Percentiles rank a stretch among this genome's conserved stretches.
These are phyloP conservation scores for Syncephalastrum racemosum DNA, from an alignment of 371 early-diverging fungal genomes.

Conservation along the genomic window DNA sequence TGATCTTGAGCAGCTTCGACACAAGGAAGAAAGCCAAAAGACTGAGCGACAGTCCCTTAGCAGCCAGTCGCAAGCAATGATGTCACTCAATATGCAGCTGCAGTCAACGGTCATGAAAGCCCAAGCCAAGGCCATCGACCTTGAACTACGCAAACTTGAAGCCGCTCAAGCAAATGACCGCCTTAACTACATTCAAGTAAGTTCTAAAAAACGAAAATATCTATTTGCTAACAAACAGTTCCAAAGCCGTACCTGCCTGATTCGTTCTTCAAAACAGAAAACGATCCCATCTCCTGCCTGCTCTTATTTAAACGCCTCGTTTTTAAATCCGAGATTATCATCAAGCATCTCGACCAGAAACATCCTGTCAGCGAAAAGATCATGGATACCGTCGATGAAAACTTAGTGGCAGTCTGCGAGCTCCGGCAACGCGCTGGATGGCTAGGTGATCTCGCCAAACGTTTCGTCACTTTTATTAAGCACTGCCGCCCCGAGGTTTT, in stretches of 20 bases:
- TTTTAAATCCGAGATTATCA: constrained; percentile 80
- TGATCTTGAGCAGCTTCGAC: constrained; percentile 69
- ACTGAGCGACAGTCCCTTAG: constrained; percentile 53
- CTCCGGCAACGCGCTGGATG: constrained; percentile 67
- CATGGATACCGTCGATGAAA: constrained; percentile 50
- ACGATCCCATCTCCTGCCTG: constrained; percentile 75
- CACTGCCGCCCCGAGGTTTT: constrained; percentile 71
- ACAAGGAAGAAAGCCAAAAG: constrained; percentile 60
- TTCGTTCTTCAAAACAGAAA: constrained; percentile 77
- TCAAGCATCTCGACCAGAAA: constrained; percentile 75
- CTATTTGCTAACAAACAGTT: constrained; percentile 3
- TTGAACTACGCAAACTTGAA: constrained; percentile 86
- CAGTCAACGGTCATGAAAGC: constrained; percentile 83
- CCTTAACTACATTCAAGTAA: constrained; percentile 59
- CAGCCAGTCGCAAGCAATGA: constrained; percentile 82
- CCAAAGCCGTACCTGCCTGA: constrained; percentile 84
- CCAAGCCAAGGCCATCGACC: constrained; percentile 86
- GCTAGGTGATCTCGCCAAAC: constrained; percentile 64
- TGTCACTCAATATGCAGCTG: constrained; percentile 77
- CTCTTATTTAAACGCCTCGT: constrained; percentile 77
- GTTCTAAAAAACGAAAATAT: neutral
- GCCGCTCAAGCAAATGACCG: constrained; percentile 81
- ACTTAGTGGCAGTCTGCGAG: constrained; percentile 57
- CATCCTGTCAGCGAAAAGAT: constrained; percentile 60
- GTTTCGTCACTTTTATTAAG: constrained; percentile 68